phyloP scores from a whole-genome alignment of 1,284 basidiomycete species.

The Irpex sp. region DNA sequence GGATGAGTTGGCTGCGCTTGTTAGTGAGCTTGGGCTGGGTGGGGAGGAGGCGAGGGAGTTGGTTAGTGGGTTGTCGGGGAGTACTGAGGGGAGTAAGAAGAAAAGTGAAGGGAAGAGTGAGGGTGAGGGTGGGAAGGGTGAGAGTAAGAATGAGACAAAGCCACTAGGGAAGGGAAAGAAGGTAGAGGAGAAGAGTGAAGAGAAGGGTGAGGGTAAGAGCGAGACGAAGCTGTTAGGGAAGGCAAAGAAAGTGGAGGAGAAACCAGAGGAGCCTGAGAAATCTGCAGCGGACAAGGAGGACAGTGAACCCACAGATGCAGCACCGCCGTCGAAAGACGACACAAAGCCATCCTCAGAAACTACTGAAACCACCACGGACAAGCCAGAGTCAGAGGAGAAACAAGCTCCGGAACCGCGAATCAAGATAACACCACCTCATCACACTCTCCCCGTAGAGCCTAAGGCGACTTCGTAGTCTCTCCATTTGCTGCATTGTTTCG shows the following conservation, averaged over 20 bases:
- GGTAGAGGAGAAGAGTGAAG: background rate
- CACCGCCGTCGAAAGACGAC: background rate
- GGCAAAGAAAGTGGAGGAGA: no score
- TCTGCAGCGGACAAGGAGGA: background rate
- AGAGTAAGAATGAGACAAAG: constrained; percentile 9
- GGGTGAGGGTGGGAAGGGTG: background rate
- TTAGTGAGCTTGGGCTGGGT: constrained; percentile 69
- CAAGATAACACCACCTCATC: background rate
- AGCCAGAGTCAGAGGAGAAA: background rate
- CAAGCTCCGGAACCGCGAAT: background rate
- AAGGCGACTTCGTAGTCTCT: background rate
- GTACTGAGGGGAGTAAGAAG: no score
- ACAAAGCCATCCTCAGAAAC: background rate
- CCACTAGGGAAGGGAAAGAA: background rate
- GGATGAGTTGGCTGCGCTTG: constrained; percentile 63
- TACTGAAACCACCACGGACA: background rate
- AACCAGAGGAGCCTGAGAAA: no score
- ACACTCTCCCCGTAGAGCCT: background rate
- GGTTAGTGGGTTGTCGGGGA: constrained; percentile 50
- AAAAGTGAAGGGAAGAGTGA: no score
- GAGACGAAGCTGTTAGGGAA: no score
- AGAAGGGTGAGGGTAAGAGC: background rate
- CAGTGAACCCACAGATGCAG: background rate
- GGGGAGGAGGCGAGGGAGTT: constrained; percentile 70
- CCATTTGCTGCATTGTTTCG: background rate